Conservation (phyloP, 208 protist genomes). For the Leishmania aethiopica region DNA sequence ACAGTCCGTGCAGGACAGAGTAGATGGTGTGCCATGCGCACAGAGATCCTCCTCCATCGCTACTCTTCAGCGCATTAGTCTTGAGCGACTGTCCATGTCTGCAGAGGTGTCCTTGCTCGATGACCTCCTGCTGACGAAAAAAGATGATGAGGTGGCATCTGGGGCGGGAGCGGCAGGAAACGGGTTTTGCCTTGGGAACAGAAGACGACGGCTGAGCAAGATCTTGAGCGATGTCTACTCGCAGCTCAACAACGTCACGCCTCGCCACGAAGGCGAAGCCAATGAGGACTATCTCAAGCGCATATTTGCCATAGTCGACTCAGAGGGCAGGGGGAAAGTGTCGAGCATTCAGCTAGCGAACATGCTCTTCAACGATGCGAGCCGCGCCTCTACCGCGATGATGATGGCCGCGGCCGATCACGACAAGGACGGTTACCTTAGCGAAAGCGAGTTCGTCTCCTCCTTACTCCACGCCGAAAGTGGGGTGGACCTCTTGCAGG, state of each 20-base stretch:
- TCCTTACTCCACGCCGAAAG: constrained; percentile 36
- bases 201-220: constrained; percentile 35
- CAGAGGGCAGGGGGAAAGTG: constrained; percentile 1
- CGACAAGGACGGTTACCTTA: constrained; percentile 40
- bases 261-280: constrained; percentile 1
- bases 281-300: constrained; percentile 28
- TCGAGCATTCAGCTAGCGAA: constrained; percentile 3
- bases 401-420: constrained; percentile 33
- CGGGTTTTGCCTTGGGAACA: constrained; percentile 23
- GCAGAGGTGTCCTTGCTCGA: constrained; percentile 20
- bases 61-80: constrained; percentile 41
- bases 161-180: not conserved
- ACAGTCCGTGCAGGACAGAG: not conserved
- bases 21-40: not conserved
- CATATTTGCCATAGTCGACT: constrained; percentile 23
- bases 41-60: constrained; percentile 39
- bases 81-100: constrained; percentile 23
- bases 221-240: constrained; percentile 43
- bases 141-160: not conserved
- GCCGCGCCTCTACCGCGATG: constrained; percentile 11
- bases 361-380: constrained; percentile 12
- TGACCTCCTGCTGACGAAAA: constrained; percentile 17
- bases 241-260: constrained; percentile 25
- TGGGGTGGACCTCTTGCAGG: constrained; percentile 28
- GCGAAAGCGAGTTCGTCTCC: constrained; percentile 41